Evolutionary conservation across 441 rosid species (phyloP), one percentile per base, ranked within the genome.

Genomic region (Croton laevigatus): DNA sequence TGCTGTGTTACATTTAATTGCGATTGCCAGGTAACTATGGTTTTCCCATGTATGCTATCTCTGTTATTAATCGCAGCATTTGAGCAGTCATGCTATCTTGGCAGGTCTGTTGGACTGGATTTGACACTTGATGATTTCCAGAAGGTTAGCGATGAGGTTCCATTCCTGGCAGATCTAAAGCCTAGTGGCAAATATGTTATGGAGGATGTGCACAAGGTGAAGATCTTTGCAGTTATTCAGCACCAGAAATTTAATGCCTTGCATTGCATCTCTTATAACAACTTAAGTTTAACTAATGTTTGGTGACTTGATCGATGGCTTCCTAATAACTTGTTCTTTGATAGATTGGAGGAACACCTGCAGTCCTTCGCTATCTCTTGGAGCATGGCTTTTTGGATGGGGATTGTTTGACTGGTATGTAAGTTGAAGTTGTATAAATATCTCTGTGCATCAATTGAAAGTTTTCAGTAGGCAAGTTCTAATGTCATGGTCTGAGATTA

Each of bases 181-280:
- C 99, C 99, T 45, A 94, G 99, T 78, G 99, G 99, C n/a, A 94
- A 89, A 76, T 92, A 90, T 80, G 99, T 94, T 68, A 94, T 94
- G 98, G 99, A 92, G 74, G 98, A 94, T 79, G 65, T 94, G 68
- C 98, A 94, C 71, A 92, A 90, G 98, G 99, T 91, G 59, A 71
- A 76, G 45, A 65, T 78, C 75, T 77, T 51, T 6, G 54, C 5
- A 54, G 6, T 66, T 46, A 19, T 71, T 66, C 8, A 32, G 38
- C 10, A 46, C 40, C 20, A 59, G 38, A 46, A 20, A 48, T 40
- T 40, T 40, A 40, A 40, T 9, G 10, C 44, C 44, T 66, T 38
- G 17, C 40, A 1, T 19, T 32, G 40, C 69, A 46, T 67, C 34
- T n/a, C n/a, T 59, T 60, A 9, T 75, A 59, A 36, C 42, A 20